phyloP scores from a whole-genome alignment of 306 rosid species.

The Abrus pulchellus region DNA sequence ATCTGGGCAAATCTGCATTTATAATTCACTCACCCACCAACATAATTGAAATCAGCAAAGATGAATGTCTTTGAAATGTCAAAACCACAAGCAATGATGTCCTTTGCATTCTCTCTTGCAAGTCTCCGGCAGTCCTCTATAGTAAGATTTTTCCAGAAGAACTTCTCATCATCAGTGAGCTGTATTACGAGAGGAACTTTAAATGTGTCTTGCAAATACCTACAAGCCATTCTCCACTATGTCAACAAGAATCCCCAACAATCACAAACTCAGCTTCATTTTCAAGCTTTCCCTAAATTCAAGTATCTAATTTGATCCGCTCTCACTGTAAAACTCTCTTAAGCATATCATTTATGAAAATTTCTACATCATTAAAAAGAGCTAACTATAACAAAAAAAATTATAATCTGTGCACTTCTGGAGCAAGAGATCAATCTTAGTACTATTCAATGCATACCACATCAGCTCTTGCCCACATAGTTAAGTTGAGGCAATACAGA shows the following conservation, averaged over 20 bases:
- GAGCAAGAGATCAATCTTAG: too few species aligned
- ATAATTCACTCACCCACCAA: conserved; percentile 80
- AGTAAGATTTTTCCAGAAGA: conserved; percentile 85
- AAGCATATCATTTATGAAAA: conserved; percentile 30
- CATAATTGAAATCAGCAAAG: conserved; percentile 77
- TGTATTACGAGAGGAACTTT: conserved; percentile 96
- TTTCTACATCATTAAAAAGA: conserved; percentile 2
- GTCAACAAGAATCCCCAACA: conserved; percentile 38
- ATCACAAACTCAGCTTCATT: conserved; percentile 31
- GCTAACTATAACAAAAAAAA: neutral
- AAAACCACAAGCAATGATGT: conserved; percentile 97
- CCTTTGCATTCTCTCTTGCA: conserved; percentile 91
- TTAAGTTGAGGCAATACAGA: neutral
- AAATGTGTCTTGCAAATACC: conserved; percentile 96
- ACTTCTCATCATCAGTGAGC: conserved; percentile 95
- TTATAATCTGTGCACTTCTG: neutral
- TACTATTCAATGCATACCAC: too few species aligned
- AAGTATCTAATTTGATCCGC: neutral
- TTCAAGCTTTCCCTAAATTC: neutral
- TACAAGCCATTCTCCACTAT: conserved; percentile 43
- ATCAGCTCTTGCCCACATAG: neutral
- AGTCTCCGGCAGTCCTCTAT: conserved; percentile 86
- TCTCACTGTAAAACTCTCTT: neutral
- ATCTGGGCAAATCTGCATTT: conserved; percentile 15
- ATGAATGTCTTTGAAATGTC: conserved; percentile 87